These are phyloP conservation scores for Meyerozyma carpophila DNA, from an alignment of 1,139 yeast genomes.

Conservation along the genomic window DNA sequence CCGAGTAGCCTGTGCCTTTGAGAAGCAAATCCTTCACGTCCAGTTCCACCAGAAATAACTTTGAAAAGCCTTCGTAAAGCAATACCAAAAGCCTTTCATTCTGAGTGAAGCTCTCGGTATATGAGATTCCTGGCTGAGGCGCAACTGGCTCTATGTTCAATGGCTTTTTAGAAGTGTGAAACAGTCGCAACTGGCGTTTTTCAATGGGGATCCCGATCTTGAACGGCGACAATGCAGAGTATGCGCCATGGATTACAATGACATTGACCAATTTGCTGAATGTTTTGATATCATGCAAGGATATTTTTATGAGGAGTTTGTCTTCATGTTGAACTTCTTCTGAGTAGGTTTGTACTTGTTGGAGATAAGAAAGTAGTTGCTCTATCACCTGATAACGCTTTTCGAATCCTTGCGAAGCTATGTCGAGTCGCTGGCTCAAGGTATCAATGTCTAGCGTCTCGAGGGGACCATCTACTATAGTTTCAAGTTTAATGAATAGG, in stretches of 20 bases:
- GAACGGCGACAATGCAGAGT: slow-evolving; percentile 50
- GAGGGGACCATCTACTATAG: slow-evolving; percentile 19
- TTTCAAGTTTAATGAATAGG: slow-evolving; percentile 28
- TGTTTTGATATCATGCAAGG: slow-evolving; percentile 77
- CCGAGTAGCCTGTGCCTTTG: slow-evolving; percentile 72
- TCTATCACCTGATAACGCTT: slow-evolving; percentile 20
- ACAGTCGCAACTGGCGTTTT: slow-evolving; percentile 49
- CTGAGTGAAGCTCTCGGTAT: slow-evolving; percentile 10
- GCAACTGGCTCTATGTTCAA: slow-evolving; percentile 11
- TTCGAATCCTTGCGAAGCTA: slow-evolving; percentile 6
- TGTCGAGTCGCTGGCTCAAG: slow-evolving; percentile 6
- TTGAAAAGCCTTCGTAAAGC: slow-evolving; percentile 28
- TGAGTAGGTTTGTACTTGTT: slow-evolving; percentile 33
- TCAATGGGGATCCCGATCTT: slow-evolving; percentile 64
- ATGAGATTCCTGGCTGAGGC: slow-evolving; percentile 17
- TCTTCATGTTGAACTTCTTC: slow-evolving; percentile 16
- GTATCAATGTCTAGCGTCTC: slow-evolving; percentile 19
- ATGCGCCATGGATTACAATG: slow-evolving; percentile 66
- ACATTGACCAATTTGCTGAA: slow-evolving; percentile 61
- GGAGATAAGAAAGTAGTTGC: slow-evolving; percentile 24
- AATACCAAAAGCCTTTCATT: slow-evolving; percentile 21
- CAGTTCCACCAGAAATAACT: slow-evolving; percentile 33
- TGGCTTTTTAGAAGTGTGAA: slow-evolving; percentile 15
- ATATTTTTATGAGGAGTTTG: slow-evolving; percentile 55
- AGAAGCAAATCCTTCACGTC: slow-evolving; percentile 53